Percentiles rank a stretch among this genome's conserved stretches.
phyloP scores from a whole-genome alignment of 2,329 filamentous ascomycete species.

The Fonsecaea nubica region DNA sequence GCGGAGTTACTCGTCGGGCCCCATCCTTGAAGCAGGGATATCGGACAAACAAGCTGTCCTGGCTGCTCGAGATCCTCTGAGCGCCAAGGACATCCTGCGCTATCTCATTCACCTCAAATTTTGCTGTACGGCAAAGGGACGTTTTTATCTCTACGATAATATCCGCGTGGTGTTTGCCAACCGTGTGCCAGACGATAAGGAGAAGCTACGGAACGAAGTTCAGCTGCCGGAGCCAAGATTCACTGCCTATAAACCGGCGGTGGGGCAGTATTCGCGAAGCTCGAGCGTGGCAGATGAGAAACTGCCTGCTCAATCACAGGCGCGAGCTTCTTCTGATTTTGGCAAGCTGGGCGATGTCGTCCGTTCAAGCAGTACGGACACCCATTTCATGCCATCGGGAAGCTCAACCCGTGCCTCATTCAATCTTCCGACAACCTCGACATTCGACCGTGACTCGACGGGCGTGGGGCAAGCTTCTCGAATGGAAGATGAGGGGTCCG shows the following conservation, averaged over 20 bases:
- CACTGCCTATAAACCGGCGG: conserved; percentile 76
- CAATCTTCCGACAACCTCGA: conserved; percentile 2
- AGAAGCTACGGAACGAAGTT: conserved; percentile 87
- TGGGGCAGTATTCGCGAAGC: conserved; percentile 60
- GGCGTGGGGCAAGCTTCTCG: background rate
- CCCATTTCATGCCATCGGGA: background rate
- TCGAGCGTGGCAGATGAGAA: conserved; percentile 65
- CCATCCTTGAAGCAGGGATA: conserved; percentile 75
- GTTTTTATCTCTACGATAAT: conserved; percentile 89
- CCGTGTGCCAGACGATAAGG: conserved; percentile 91
- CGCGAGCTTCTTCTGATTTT: conserved; percentile 20
- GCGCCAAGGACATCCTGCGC: conserved; percentile 72
- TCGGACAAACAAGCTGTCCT: conserved; percentile 58
- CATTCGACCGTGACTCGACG: background rate
- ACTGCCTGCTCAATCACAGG: conserved; percentile 55
- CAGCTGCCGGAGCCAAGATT: conserved; percentile 88
- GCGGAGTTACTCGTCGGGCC: conserved; percentile 86
- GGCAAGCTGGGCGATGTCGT: conserved; percentile 27
- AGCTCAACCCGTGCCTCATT: conserved; percentile 6
- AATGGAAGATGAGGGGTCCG: background rate
- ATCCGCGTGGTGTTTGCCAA: conserved; percentile 97
- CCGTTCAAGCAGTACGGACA: background rate
- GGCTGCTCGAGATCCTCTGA: conserved; percentile 57
- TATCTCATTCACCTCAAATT: conserved; percentile 95
- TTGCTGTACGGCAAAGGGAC: conserved; percentile 80